Conservation (phyloP, 805 yeast genomes). For the Ogataea neopini region DNA sequence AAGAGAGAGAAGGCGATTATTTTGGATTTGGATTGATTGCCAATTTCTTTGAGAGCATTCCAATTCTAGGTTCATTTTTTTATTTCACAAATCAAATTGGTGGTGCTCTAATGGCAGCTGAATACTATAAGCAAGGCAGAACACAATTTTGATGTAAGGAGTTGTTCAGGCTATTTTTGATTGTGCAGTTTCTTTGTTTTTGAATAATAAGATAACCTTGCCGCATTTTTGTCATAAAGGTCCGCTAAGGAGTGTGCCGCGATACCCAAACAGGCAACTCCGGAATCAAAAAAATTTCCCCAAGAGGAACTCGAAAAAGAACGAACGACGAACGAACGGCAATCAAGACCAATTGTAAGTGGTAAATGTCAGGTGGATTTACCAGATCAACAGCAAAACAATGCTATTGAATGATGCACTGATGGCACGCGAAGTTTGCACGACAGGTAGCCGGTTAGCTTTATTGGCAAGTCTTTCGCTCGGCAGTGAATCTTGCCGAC, state of each 20-base stretch:
- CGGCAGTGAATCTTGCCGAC: no score
- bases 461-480: no score
- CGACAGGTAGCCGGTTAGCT: no score
- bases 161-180: neutral
- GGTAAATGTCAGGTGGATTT: no score
- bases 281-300: slow-evolving; percentile 9
- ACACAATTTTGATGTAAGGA: slow-evolving; percentile 13
- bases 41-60: slow-evolving; percentile 49
- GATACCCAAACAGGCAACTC: slow-evolving; percentile 8
- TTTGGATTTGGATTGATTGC: slow-evolving; percentile 55
- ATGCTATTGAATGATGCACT: no score
- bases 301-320: neutral
- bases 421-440: no score
- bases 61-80: slow-evolving; percentile 48
- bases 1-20: slow-evolving; percentile 41
- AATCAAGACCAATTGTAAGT: no score
- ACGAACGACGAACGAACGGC: neutral
- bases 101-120: slow-evolving; percentile 61
- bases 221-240: neutral
- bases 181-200: neutral
- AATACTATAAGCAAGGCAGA: slow-evolving; percentile 25
- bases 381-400: no score
- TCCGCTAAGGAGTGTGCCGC: neutral
- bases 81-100: slow-evolving; percentile 62
- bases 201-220: neutral